Base-by-base conservation (phyloP, 2,329 filamentous ascomycete species). In the Xylariaceae sp. region DNA sequence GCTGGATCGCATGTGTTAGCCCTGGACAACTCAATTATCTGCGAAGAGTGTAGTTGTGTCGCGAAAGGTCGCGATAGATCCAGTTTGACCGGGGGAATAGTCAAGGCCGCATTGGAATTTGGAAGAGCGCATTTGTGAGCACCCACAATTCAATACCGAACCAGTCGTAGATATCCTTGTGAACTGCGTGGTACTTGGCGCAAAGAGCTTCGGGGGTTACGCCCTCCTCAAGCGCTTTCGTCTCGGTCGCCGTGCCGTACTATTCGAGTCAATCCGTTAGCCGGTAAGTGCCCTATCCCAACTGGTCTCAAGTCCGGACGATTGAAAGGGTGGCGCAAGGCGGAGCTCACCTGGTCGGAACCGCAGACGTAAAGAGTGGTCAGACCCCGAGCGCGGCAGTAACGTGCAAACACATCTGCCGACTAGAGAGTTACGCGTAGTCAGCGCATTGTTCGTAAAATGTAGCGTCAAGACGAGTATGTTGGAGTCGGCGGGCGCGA, bases 231-330 rank as follows among this genome's bases (percentile, higher is more conserved):
- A 96, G 82, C 5, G 92, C 92, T 74, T 95, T 96, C 22, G 92
- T 96, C 72, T 96, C 92, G 31, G 91, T 96, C 18, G 92, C 91
- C 11, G 92, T 97, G 50, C 92, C 92, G 69, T 96, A 97, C 72
- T 56, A 12, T 42, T 27, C n/a, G 14, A 30, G 11, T 14, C 17
- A 48, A 38, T 38, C 27, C 15, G 27, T 22, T 44, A n/a, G 4
- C 15, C 10, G 17, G 11, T 12, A 15, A 36, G 27, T 35, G 33
- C 44, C 19, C 11, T 12, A 27, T 30, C n/a, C 43, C 19, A 22
- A 7, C n/a, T 10, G 30, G 11, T 30, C 11, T 14, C 5, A 17
- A 36, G 17, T 1, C 22, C 12, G 30, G 18, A 30, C n/a, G 19
- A 35, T 33, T 15, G 32, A 11, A 33, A n/a, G 2, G 15, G 9